phyloP scores from a whole-genome alignment of 129 eudicot species.

The Rutidosis leptorrhynchoides region DNA sequence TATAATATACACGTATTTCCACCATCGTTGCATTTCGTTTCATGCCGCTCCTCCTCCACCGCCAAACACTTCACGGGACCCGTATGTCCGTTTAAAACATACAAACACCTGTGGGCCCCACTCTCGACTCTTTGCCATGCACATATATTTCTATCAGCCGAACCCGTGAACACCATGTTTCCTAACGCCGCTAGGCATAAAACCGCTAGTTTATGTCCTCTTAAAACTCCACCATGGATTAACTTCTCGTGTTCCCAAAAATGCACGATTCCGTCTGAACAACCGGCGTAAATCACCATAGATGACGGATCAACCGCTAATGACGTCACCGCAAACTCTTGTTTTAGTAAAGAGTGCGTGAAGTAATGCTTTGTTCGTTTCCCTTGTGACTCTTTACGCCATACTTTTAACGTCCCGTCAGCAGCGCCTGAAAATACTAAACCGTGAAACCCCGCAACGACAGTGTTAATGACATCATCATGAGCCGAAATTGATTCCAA shows the following conservation, averaged over 20 bases:
- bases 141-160: constrained; percentile 66
- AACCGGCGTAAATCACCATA: constrained; percentile 49
- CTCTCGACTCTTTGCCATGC: constrained; percentile 60
- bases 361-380: constrained; percentile 62
- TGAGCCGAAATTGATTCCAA: constrained; percentile 63
- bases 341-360: constrained; percentile 51
- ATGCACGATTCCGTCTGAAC: constrained; percentile 70
- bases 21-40: background rate
- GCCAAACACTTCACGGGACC: constrained; percentile 91
- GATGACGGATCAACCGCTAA: constrained; percentile 39
- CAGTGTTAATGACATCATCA: constrained; percentile 68
- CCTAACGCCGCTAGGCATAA: constrained; percentile 51
- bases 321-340: constrained; percentile 76
- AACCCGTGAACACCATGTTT: constrained; percentile 61
- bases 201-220: constrained; percentile 73
- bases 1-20: constrained; percentile 37
- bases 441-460: constrained; percentile 59
- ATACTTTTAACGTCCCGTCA: constrained; percentile 64
- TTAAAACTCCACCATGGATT: constrained; percentile 41
- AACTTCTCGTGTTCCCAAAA: constrained; percentile 55
- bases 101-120: constrained; percentile 42
- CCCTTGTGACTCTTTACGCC: constrained; percentile 62
- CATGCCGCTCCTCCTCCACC: constrained; percentile 44
- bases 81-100: constrained; percentile 53
- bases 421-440: constrained; percentile 71